A percentile compares a stretch with the other conserved stretches of the same genome.
These are phyloP conservation scores for Microcyclospora tardicrescens DNA, from an alignment of 2,329 filamentous ascomycete species.

Conservation along the genomic window DNA sequence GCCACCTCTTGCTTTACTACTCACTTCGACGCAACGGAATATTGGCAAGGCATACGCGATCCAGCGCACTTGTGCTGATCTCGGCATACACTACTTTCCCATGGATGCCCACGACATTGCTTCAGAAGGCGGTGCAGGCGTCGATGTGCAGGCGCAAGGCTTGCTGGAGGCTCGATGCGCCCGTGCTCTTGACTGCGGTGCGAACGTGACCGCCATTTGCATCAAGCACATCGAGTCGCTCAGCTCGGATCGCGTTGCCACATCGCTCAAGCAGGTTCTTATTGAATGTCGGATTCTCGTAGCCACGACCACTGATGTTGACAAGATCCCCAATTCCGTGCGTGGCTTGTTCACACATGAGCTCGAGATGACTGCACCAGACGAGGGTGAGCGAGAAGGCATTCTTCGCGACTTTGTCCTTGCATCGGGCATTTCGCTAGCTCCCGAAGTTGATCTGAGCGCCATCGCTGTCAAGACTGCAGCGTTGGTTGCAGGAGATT, in stretches of 20 bases:
- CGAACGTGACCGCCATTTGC: constrained; percentile 71
- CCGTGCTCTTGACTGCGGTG: constrained; percentile 74
- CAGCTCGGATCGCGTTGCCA: constrained; percentile 79
- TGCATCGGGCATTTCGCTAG: constrained; percentile 61
- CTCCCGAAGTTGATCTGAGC: constrained; percentile 69
- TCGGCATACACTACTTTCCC: constrained; percentile 77
- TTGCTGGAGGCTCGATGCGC: constrained; percentile 80
- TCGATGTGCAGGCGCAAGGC: constrained; percentile 88
- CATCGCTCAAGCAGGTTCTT: constrained; percentile 71
- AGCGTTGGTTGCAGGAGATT: constrained; percentile 77
- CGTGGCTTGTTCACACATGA: constrained; percentile 90
- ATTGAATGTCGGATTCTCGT: constrained; percentile 70
- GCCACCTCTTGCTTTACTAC: constrained; percentile 73
- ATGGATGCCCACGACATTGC: constrained; percentile 91
- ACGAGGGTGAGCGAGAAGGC: constrained; percentile 81
- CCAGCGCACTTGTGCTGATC: constrained; percentile 65
- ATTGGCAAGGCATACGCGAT: constrained; percentile 84
- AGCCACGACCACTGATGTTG: constrained; percentile 87
- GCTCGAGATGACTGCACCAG: constrained; percentile 81
- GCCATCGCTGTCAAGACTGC: constrained; percentile 89
- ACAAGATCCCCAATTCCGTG: constrained; percentile 83
- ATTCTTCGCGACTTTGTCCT: constrained; percentile 70
- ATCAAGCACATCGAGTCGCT: constrained; percentile 82
- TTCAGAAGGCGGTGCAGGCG: constrained; percentile 77
- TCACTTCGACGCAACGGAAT: constrained; percentile 82